Percentiles rank a stretch among this genome's conserved stretches.
Conservation (phyloP, 768 basidiomycete genomes). For the Suillus subalutaceus region DNA sequence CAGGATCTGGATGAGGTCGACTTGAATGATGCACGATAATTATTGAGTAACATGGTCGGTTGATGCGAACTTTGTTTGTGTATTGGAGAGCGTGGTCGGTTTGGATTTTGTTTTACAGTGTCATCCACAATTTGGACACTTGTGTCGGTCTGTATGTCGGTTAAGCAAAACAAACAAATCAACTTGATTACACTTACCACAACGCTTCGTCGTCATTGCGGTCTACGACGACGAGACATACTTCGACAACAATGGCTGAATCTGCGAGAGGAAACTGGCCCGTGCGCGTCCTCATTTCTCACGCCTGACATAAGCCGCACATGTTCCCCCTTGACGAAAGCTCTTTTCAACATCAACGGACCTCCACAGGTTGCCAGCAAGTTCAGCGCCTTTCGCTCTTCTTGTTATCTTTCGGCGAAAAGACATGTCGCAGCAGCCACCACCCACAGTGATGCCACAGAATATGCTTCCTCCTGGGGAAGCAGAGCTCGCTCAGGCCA, state of each 20-base stretch:
- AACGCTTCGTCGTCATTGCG: conserved; percentile 32
- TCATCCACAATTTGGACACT: conserved; percentile 75
- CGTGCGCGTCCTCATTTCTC: conserved; percentile 54
- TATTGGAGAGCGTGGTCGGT: conserved; percentile 45
- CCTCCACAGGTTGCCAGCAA: conserved; percentile 21
- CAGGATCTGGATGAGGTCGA: background rate
- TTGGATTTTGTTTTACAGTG: conserved; percentile 73
- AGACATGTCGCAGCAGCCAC: conserved; percentile 49
- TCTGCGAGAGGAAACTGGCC: conserved; percentile 44
- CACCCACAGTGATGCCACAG: conserved; percentile 59
- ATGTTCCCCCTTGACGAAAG: conserved; percentile 39
- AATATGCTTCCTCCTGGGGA: conserved; percentile 60
- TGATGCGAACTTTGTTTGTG: conserved; percentile 37
- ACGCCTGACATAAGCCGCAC: conserved; percentile 59
- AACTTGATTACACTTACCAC: conserved; percentile 34
- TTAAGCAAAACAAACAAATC: conserved; percentile 53
- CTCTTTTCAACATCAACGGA: conserved; percentile 35
- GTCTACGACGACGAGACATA: conserved; percentile 27
- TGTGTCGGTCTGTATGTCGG: conserved; percentile 62
- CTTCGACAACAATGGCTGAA: conserved; percentile 23
- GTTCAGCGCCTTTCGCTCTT: conserved; percentile 10
- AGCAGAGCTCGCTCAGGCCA: conserved; percentile 54
- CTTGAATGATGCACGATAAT: background rate
- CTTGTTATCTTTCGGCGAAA: conserved; percentile 16
- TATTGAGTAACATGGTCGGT: conserved; percentile 2